Percentiles rank a stretch among this genome's conserved stretches.
Evolutionary conservation across 768 basidiomycete genomes (phyloP).

Genomic region (Boletus vermiculosoides): DNA sequence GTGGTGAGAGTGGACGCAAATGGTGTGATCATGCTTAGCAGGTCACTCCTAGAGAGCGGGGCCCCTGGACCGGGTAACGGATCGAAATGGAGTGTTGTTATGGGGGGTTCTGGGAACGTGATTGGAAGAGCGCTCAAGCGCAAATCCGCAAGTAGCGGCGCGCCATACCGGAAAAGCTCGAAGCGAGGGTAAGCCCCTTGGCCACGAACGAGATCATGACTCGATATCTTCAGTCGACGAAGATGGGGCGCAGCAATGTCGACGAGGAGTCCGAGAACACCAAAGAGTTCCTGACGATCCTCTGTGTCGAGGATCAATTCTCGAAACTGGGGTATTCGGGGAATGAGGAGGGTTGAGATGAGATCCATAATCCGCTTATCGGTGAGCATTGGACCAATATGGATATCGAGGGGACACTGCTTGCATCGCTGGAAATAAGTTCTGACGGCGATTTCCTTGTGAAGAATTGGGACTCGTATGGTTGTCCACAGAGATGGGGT

Average conservation of each 20-base stretch:
- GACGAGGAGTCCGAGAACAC: slow-evolving; percentile 23
- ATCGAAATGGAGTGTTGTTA: slow-evolving; percentile 37
- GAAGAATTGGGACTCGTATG: slow-evolving; percentile 34
- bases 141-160: slow-evolving; percentile 30
- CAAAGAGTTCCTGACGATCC: slow-evolving; percentile 31
- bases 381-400: slow-evolving; percentile 30
- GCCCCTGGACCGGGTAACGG: slow-evolving; percentile 30
- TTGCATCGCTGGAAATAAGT: slow-evolving; percentile 33
- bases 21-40: slow-evolving; percentile 31
- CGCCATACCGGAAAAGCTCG: slow-evolving; percentile 33
- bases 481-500: slow-evolving; percentile 37
- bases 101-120: slow-evolving; percentile 27
- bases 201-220: slow-evolving; percentile 22
- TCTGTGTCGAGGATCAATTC: slow-evolving; percentile 33
- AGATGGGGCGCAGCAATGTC: slow-evolving; percentile 27
- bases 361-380: slow-evolving; percentile 26
- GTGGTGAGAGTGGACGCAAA: slow-evolving; percentile 28
- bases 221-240: slow-evolving; percentile 30
- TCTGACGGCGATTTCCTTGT: slow-evolving; percentile 27
- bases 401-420: slow-evolving; percentile 32
- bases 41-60: slow-evolving; percentile 27
- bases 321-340: slow-evolving; percentile 32
- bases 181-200: slow-evolving; percentile 30
- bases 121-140: slow-evolving; percentile 35
- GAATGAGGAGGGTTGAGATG: slow-evolving; percentile 27